These are phyloP conservation scores for Zostera marina DNA, from an alignment of 116 monocot genomes.

Conservation along the genomic window DNA sequence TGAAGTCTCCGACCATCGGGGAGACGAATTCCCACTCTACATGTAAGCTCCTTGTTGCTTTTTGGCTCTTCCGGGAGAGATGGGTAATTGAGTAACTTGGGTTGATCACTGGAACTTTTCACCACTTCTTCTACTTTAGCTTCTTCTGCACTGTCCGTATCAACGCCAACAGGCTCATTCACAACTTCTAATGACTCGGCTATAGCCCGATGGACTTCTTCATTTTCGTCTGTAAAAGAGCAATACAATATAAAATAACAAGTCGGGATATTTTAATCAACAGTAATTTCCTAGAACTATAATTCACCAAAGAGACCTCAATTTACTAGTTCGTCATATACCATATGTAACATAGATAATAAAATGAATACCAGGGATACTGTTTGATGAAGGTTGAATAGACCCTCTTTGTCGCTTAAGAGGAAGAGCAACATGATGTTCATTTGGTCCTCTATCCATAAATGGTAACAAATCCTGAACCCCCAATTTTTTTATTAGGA, in stretches of 20 bases:
- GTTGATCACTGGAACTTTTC: background rate
- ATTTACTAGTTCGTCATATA: background rate
- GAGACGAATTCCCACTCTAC: constrained; percentile 70
- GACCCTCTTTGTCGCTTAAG: constrained; percentile 74
- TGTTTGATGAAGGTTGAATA: constrained; percentile 13
- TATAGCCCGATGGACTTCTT: constrained; percentile 7
- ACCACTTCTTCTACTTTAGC: background rate
- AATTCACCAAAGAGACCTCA: too few species aligned
- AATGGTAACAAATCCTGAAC: constrained; percentile 71
- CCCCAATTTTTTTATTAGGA: background rate
- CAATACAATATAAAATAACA: background rate
- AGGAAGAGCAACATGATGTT: constrained; percentile 56
- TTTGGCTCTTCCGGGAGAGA: constrained; percentile 84
- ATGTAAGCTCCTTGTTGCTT: constrained; percentile 38
- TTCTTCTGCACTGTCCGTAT: background rate
- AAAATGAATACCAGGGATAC: constrained; percentile 27
- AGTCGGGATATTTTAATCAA: background rate
- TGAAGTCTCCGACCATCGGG: constrained; percentile 76
- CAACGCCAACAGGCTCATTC: background rate
- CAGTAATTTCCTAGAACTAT: too few species aligned
- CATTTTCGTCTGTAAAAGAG: constrained; percentile 10
- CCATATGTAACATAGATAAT: background rate
- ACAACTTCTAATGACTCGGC: constrained; percentile 3
- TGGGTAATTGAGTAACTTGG: constrained; percentile 35
- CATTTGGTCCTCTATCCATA: constrained; percentile 78